Base-by-base conservation (phyloP, 805 yeast genomes). In the Candida pini region DNA sequence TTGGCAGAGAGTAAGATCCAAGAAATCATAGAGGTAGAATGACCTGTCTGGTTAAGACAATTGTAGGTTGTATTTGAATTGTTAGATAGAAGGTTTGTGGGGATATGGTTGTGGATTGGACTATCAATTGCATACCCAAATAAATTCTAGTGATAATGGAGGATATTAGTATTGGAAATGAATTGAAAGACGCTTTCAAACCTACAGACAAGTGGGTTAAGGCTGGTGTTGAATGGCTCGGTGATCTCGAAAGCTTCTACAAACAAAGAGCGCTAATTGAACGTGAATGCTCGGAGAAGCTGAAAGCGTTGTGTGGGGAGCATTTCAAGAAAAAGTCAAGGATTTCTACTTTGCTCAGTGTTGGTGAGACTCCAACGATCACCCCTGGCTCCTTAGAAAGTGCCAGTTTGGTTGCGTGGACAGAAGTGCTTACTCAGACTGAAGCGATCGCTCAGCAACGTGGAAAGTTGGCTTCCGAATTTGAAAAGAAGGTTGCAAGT, bases 301-400 rank as follows among this genome's bases (percentile, higher is more conserved):
- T 92, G 36, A 68, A 73, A 34, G 70, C 71, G 8, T 60, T 92
- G 39, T 69, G 86, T 28, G 62, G 76, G 33, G 85, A 78, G 40
- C 83, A 78, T 43, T 78, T 86, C 47, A 80, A 78, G 39, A 81
- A 76, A 57, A 88, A 89, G 54, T 81, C 95, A 31, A 76, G 76
- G 44, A 59, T 68, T 13, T 67, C 86, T 9, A 74, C 90, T 0
- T 56, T 63, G 10, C 59, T 92, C 19, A 76, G 89, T 28, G 98
- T 92, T 2, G 99, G 99, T 18, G 95, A 86, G 40, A 73, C 74
- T 13, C 98, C 99, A 0, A 72, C 78, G 27, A 73, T 85, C 28
- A 92, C 99, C 0, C 97, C 98, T 0, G 98, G 99, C 0, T 87
- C 97, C 0, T 65, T 90, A 32, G 97, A 92, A 54, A 72, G 84